Evolutionary conservation across 257 asterid genomes (phyloP).

Genomic region (Echium plantagineum): DNA sequence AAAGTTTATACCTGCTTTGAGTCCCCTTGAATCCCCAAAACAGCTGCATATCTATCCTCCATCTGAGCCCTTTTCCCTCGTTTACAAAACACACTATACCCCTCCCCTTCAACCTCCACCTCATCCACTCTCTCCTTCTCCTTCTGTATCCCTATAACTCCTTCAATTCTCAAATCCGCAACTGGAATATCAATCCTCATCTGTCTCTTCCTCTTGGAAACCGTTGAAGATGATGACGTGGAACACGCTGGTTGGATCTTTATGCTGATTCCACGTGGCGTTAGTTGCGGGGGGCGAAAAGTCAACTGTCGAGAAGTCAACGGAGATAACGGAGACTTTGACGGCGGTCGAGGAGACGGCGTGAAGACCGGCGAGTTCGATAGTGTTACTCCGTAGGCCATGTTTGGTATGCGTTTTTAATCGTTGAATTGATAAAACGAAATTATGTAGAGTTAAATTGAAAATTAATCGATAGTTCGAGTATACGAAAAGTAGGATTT

Average conservation of each 20-base stretch:
- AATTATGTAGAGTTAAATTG: no score
- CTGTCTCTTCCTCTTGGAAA: constrained; percentile 70
- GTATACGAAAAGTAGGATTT: no score
- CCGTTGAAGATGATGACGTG: constrained; percentile 11
- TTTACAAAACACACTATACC: constrained; percentile 56
- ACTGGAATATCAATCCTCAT: constrained; percentile 45
- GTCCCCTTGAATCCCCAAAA: constrained; percentile 30
- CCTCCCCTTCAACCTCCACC: constrained; percentile 51
- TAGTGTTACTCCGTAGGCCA: constrained; percentile 43
- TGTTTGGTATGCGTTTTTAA: not conserved
- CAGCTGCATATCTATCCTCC: constrained; percentile 70
- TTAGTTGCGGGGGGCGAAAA: constrained; percentile 12
- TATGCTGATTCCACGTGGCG: constrained; percentile 6
- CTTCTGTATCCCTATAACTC: constrained; percentile 10
- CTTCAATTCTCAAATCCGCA: constrained; percentile 20
- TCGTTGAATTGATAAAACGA: no score
- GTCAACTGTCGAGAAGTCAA: constrained; percentile 1
- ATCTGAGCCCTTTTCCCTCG: constrained; percentile 55
- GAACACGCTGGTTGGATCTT: constrained; percentile 19
- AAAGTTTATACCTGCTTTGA: constrained; percentile 41
- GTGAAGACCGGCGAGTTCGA: constrained; percentile 49
- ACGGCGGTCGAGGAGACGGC: constrained; percentile 20
- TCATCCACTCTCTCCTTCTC: constrained; percentile 36
- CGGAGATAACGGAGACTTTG: constrained; percentile 21
- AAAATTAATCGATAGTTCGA: not conserved